Base-by-base conservation (phyloP, 495 filamentous ascomycete species). In the Xylaria castorea region DNA sequence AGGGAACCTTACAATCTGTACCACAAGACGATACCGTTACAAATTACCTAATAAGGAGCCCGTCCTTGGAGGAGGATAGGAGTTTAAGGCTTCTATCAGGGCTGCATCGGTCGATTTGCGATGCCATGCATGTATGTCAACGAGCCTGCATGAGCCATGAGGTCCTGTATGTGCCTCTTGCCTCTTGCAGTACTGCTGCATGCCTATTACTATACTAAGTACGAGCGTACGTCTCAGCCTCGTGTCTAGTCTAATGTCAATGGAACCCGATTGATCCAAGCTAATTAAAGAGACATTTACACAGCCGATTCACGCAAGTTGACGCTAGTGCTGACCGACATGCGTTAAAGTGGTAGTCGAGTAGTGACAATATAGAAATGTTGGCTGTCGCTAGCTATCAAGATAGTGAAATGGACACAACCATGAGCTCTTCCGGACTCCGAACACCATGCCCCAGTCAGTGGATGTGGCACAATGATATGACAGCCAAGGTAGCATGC, bases 101-200 rank as follows among this genome's bases (percentile, higher is more conserved):
- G 46, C 64, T 53, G 64, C 64, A 66, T 34, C 32, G 44, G 27
- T 53, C 64, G 46, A 66, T 46, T 66, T 66, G 42, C 44, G 27
- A 66, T 66, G 32, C 20, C 44, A 46, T 66, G 64, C 64, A 66
- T 66, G 14, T 66, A 66, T 66, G 14, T 66, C 30, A 8, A 38
- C 32, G 46, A 36, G 64, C 64, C 64, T 66, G 64, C 64, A 66
- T 53, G 30, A 38, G 64, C 44, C 46, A 51, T 27, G 36, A 27
- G 18, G 20, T 36, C 5, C 27, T n/a, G 38, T 14, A 40, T 42
- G 38, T 48, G 42, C 25, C 62, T 32, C 22, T n/a, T 48, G 25
- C 62, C 32, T 38, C 40, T 40, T 46, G 18, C 38, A 42, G 20
- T n/a, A n/a, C n/a, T n/a, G n/a, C n/a, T 22, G 34, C 58, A 61